Base-by-base conservation (phyloP, 2,329 filamentous ascomycete species). In the Sphaerulina vaccinii region DNA sequence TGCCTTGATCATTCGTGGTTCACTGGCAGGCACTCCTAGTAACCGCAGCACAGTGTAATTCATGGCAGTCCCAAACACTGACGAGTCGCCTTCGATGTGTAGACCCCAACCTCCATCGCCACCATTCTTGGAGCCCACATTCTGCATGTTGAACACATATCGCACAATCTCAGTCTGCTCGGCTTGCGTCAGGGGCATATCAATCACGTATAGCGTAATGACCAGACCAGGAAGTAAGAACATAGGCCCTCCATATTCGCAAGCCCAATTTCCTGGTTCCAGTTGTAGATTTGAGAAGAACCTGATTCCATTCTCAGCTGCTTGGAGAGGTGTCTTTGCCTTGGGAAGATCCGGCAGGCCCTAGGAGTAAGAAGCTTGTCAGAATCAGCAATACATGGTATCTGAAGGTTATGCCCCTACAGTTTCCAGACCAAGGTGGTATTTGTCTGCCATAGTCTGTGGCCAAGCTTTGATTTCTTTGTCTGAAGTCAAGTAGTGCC, bases 221-320 rank as follows among this genome's bases (percentile, higher is more conserved):
- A 96, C 83, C 18, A 96, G 70, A 38, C 92, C 89, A 0, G 92
- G 90, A 1, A 97, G 77, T 33, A 97, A 80, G 67, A 99, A 99
- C 88, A 96, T 92, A 3, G 93, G 93, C 0, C 93, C 93, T 49
- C 93, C 93, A 73, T 99, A 99, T 70, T 99, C 93, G 74, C 92
- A 97, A 4, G 80, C 93, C 93, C 93, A 99, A 66, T 96, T 89
- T 4, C 93, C 93, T 1, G 89, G 86, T 11, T 86, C 84, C 1
- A 96, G 79, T 69, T 99, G 93, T 19, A 97, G 81, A 57, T 92
- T 82, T 51, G 91, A 88, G 74, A 95, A 96, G 76, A 96, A 97
- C 3, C 81, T 76, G 48, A 97, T 79, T 32, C 87, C 90, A 73
- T 99, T 99, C 54, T 79, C 77, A 2, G 89, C 90, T 3, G 89